Percentiles rank a stretch among this genome's conserved stretches.
These are phyloP conservation scores for Camellia japonica DNA, from an alignment of 148 eudicot genomes.

Conservation along the genomic window DNA sequence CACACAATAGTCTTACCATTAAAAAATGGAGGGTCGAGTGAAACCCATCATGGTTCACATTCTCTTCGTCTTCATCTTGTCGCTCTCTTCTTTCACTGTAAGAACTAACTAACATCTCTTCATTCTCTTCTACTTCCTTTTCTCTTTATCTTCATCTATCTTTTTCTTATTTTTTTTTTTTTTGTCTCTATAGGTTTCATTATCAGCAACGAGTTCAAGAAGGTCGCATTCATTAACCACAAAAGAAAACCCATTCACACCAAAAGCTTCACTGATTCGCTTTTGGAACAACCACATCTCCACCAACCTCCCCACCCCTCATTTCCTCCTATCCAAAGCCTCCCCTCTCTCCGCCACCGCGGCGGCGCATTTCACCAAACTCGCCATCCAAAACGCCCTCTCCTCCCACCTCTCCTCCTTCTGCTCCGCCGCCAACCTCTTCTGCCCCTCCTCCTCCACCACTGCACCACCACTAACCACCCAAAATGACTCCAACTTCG, in stretches of 20 bases:
- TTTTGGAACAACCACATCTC: slow-evolving; percentile 80
- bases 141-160: not conserved
- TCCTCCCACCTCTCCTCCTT: slow-evolving; percentile 50
- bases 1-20: not conserved
- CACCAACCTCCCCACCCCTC: slow-evolving; percentile 40
- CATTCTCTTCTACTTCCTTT: not conserved
- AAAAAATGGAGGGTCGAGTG: slow-evolving; percentile 28
- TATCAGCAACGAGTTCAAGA: slow-evolving; percentile 10
- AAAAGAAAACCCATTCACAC: slow-evolving; percentile 58
- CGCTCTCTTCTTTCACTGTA: slow-evolving; percentile 23
- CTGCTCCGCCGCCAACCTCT: slow-evolving; percentile 70
- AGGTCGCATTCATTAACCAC: not conserved
- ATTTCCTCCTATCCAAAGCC: slow-evolving; percentile 71
- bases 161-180: not conserved
- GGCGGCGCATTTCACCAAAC: slow-evolving; percentile 43
- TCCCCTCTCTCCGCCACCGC: slow-evolving; percentile 65
- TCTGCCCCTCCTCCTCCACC: slow-evolving; percentile 42
- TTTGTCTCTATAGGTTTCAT: slow-evolving; percentile 41
- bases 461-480: not conserved
- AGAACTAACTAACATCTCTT: slow-evolving; percentile 17
- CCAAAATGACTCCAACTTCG: slow-evolving; percentile 39
- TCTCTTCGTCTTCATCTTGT: slow-evolving; percentile 31
- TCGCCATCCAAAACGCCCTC: slow-evolving; percentile 52
- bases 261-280: slow-evolving; percentile 70
- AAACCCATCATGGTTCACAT: slow-evolving; percentile 16